Base-by-base conservation (phyloP, 2,329 filamentous ascomycete genomes). In the Aspergillus nomiae region DNA sequence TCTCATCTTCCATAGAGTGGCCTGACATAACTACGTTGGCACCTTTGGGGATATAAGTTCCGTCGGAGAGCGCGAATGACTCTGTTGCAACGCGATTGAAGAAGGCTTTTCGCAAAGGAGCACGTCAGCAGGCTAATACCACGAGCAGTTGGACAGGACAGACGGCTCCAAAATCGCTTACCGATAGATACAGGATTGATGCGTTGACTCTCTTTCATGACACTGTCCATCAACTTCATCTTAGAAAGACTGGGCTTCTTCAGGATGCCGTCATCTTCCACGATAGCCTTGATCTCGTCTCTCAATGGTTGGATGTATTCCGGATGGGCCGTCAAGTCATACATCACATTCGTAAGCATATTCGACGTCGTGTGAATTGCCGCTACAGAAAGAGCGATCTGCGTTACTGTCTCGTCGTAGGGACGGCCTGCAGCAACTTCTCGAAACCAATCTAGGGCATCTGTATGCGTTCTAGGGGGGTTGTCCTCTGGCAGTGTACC, bases 271-370 rank as follows among this genome's bases (percentile, higher is more conserved):
- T 82, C 80, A 2, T 77, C 73, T 34, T 77, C 72, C 21, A 85
- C 69, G 7, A 83, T 76, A 1, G 75, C 73, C 3, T 75, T 68
- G 8, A 84, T 81, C 66, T 89, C 86, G 24, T 84, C 78, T 1
- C 86, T 81, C 1, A 88, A 72, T 12, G 82, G 79, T 6, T 83
- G 75, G 38, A 85, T 73, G 66, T 84, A 78, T 34, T 87, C 81
- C 0, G 84, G 85, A 38, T 83, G 73, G 4, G 82, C 77, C 0
- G 81, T 81, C 4, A 89, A 71, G 61, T 85, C 82, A 68, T 84
- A 86, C 55, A 89, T 78, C 61, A 82, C 62, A 78, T 86, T 82
- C 1, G 81, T 83, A 9, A 75, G 32, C 48, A 75, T 57, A 43
- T 76, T 72, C 3, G 73, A 74, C 5, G 74, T 76, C 7, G 75